Conservation (phyloP, 2,329 filamentous ascomycete genomes). For the Penicillium sp. region DNA sequence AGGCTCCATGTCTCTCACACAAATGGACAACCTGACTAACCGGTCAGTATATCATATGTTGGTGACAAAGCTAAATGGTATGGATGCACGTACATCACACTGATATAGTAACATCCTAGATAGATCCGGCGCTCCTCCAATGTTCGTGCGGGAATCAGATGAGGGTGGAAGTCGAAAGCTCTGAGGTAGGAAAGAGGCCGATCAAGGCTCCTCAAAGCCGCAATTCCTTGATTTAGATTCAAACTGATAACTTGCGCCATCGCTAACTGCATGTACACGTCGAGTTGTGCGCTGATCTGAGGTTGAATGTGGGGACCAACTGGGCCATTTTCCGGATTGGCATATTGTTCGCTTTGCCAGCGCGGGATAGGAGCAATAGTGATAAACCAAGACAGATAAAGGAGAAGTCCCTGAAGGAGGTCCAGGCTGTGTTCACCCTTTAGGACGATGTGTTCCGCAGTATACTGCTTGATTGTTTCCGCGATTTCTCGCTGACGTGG, state of each 20-base stretch:
- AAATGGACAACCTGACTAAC: conserved; percentile 18
- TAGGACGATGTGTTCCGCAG: conserved; percentile 46
- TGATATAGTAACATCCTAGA: conserved; percentile 57
- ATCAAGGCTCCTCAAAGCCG: conserved; percentile 9
- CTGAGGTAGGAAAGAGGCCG: conserved; percentile 11
- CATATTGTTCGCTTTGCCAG: not conserved
- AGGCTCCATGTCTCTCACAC: conserved; percentile 48
- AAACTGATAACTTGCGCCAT: conserved; percentile 51
- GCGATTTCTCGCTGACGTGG: conserved; percentile 15
- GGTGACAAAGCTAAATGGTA: not conserved
- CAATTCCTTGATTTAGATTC: conserved; percentile 37
- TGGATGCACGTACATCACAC: conserved; percentile 48
- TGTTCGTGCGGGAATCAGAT: conserved; percentile 40
- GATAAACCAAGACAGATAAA: conserved; percentile 49
- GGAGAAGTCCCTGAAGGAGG: conserved; percentile 49
- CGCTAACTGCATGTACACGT: conserved; percentile 53
- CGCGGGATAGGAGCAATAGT: conserved; percentile 2
- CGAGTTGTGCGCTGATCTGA: conserved; percentile 44
- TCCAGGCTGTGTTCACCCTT: conserved; percentile 46
- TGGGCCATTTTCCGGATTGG: not conserved
- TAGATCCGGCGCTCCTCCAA: conserved; percentile 56
- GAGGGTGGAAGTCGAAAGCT: not conserved
- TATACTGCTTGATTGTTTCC: conserved; percentile 26
- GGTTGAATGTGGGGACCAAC: conserved; percentile 5
- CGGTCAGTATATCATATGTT: not conserved